phyloP scores from a whole-genome alignment of 2,329 filamentous ascomycete genomes.

The Coleophoma cylindrospora region DNA sequence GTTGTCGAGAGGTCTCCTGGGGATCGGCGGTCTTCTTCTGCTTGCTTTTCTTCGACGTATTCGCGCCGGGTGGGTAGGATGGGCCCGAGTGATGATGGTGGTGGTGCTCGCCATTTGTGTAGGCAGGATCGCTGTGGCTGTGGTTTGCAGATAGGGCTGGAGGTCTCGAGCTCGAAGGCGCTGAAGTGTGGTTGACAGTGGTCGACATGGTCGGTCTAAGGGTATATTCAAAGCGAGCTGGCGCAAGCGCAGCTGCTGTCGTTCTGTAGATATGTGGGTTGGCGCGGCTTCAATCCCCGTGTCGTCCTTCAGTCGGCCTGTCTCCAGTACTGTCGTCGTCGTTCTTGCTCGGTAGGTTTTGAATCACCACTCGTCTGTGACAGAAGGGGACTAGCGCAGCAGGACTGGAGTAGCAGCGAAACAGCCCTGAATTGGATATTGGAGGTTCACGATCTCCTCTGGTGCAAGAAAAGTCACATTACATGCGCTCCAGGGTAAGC shows the following conservation, averaged over 20 bases:
- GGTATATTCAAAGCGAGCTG: slow-evolving; percentile 10
- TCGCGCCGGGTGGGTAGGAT: slow-evolving; percentile 41
- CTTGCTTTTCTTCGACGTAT: slow-evolving; percentile 70
- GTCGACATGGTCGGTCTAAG: slow-evolving; percentile 23
- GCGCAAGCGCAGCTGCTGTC: slow-evolving; percentile 15
- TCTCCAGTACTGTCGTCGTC: slow-evolving; percentile 6
- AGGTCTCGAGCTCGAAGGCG: slow-evolving; percentile 23
- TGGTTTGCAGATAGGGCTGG: slow-evolving; percentile 21
- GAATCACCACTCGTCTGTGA: too few relatives aligned
- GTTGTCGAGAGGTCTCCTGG: slow-evolving; percentile 83
- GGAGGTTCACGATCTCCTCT: too few relatives aligned
- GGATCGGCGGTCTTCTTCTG: slow-evolving; percentile 80
- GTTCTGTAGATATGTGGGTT: slow-evolving; percentile 3
- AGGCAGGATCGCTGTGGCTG: slow-evolving; percentile 20
- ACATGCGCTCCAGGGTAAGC: too few relatives aligned
- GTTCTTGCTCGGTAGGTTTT: background rate
- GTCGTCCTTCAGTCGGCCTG: slow-evolving; percentile 3
- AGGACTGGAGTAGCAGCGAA: background rate
- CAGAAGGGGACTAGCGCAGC: background rate
- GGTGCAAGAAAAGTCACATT: too few relatives aligned
- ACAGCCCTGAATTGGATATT: too few relatives aligned
- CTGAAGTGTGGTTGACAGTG: slow-evolving; percentile 30
- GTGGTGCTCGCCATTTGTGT: slow-evolving; percentile 27
- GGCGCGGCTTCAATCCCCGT: slow-evolving; percentile 5
- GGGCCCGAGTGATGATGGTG: slow-evolving; percentile 34